Evolutionary conservation across 202 grass and related monocot species (phyloP).

Genomic region (Carex sylvatica): DNA sequence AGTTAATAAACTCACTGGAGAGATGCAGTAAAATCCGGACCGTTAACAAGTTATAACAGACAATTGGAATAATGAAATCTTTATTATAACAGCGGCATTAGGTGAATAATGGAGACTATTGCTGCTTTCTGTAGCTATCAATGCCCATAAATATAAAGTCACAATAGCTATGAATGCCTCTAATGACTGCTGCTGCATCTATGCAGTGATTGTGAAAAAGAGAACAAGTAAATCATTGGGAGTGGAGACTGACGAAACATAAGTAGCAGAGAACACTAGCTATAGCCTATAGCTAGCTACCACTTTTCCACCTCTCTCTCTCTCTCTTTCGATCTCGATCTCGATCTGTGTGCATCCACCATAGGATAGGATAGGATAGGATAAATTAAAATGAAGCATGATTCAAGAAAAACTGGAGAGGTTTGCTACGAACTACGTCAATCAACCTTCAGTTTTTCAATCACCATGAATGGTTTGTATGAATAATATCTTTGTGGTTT

Average conservation of each 20-base stretch:
- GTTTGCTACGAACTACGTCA: neutral
- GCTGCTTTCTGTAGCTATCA: neutral
- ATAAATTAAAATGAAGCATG: neutral
- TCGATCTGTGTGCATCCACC: no score
- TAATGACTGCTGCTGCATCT: neutral
- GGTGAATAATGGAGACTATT: no score
- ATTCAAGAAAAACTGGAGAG: slow-evolving; percentile 26
- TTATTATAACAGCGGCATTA: no score
- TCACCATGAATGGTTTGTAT: slow-evolving; percentile 6
- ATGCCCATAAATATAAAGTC: neutral
- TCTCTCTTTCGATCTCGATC: neutral
- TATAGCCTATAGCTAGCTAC: no score
- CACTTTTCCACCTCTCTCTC: no score
- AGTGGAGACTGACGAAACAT: neutral
- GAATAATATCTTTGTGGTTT: neutral
- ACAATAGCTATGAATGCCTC: neutral
- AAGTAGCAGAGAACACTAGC: neutral
- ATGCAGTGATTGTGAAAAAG: neutral
- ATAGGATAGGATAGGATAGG: no score
- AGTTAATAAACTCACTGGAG: no score
- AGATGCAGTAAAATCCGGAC: no score
- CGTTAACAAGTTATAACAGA: no score
- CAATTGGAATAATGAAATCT: no score
- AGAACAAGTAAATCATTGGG: neutral
- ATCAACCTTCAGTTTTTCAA: neutral